Evolutionary conservation across 192 early-diverging fungal genomes (phyloP), one percentile per base, ranked within the genome.

Genomic region (Spizellomyces punctatus): DNA sequence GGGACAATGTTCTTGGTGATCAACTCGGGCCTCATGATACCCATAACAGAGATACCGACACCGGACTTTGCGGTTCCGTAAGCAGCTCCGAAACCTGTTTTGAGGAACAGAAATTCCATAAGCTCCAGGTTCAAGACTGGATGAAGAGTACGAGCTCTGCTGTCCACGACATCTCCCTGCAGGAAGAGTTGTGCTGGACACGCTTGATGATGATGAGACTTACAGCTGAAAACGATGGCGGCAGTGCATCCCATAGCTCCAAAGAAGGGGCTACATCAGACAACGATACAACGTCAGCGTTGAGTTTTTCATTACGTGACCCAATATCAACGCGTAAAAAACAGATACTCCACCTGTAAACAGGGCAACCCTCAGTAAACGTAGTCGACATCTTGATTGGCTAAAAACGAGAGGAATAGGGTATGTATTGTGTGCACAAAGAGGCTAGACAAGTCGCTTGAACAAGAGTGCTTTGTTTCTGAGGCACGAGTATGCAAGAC

Each of bases 1-100:
- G 98, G 98, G 65, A 99, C 91, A 58, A 96, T 69, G 55, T 52
- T 77, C 67, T 82, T 82, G 79, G 83, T 87, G 64, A 84, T 82
- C 45, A 98, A 86, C 45, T 95, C 90, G 74, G 98, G 98, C 48
- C 91, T 86, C 80, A 99, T 93, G 10, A 95, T 91, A 78, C 96
- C 96, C 67, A 95, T 93, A 54, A 92, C 93, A 44, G 95, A 86
- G 78, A 99, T 95, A 73, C 96, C 96, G 50, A 99, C 90, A 46
- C 96, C 98, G 59, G 96, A 91, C 83, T 96, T 98, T 58, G 94
- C 93, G 43, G 98, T 99, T 27, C 98, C 98, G 78, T 98, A 99
- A 58, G 95, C 96, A 56, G 98, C 98, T 46, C 98, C 98, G 43
- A 96, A 88, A 66, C 93, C 92, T 94, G 67, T 47, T 12, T 45